phyloP scores from a whole-genome alignment of 495 filamentous ascomycete genomes.

The Penicillium samsonianum region DNA sequence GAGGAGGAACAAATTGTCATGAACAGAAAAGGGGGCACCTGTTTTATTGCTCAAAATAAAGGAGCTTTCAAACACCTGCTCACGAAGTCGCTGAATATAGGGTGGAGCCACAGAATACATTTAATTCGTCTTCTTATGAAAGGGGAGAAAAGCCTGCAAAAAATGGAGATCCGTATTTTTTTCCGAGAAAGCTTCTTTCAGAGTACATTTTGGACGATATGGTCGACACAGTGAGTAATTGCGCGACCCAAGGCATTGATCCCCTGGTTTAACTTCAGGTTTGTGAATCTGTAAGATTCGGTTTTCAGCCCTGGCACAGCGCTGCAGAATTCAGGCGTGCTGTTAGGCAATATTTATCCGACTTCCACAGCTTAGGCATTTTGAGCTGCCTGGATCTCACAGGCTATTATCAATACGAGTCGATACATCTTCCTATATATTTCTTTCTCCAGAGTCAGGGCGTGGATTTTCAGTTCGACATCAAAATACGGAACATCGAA shows the following conservation, averaged over 20 bases:
- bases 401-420: constrained; percentile 43
- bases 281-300: constrained; percentile 18
- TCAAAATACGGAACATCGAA: constrained; percentile 31
- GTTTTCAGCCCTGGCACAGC: constrained; percentile 42
- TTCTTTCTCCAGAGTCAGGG: constrained; percentile 39
- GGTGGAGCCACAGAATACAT: neutral
- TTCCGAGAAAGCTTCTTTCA: constrained; percentile 14
- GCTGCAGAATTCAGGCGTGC: constrained; percentile 38
- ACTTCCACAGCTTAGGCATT: constrained; percentile 30
- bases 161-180: constrained; percentile 10
- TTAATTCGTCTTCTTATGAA: constrained; percentile 12
- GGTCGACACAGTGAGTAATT: constrained; percentile 18
- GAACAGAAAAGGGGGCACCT: too few species aligned
- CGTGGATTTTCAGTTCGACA: constrained; percentile 30
- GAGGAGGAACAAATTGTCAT: too few species aligned
- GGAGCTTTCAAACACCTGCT: neutral
- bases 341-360: constrained; percentile 27
- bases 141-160: constrained; percentile 10
- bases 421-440: constrained; percentile 40
- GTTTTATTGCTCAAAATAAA: neutral
- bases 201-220: constrained; percentile 20
- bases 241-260: too few species aligned
- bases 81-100: constrained; percentile 10
- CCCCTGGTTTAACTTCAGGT: neutral
- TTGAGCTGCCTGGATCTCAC: constrained; percentile 31